These are phyloP conservation scores for Suhomyces choctaworum DNA, from an alignment of 1,139 yeast species.

Conservation along the genomic window DNA sequence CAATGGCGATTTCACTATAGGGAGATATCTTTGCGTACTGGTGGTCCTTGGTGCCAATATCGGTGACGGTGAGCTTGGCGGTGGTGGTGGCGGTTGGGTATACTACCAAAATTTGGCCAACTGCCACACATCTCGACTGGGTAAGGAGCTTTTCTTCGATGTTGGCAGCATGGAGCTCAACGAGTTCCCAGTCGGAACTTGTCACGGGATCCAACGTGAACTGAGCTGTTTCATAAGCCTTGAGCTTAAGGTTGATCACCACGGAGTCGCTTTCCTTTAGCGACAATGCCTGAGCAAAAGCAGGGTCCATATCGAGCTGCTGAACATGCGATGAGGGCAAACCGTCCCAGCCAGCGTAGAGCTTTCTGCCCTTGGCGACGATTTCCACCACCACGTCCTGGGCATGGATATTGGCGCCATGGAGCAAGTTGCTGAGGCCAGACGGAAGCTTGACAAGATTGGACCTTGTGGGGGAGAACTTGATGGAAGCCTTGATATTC, in stretches of 20 bases:
- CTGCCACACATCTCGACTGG: conserved; percentile 76
- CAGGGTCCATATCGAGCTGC: conserved; percentile 42
- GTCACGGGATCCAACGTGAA: conserved; percentile 78
- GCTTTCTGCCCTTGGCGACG: conserved; percentile 27
- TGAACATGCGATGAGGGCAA: conserved; percentile 39
- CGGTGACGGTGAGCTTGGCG: conserved; percentile 64
- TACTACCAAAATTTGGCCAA: conserved; percentile 63
- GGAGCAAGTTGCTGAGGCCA: conserved; percentile 47
- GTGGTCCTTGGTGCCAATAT: conserved; percentile 52
- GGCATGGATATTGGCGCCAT: conserved; percentile 54
- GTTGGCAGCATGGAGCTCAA: conserved; percentile 76
- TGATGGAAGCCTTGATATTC: conserved; percentile 33
- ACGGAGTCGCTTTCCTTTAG: conserved; percentile 47
- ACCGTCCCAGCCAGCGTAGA: conserved; percentile 86
- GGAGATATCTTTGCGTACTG: conserved; percentile 63
- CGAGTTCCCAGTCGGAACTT: conserved; percentile 86
- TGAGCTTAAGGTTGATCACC: conserved; percentile 42
- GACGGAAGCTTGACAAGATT: conserved; percentile 64
- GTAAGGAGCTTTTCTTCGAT: conserved; percentile 74
- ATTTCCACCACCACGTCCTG: conserved; percentile 63
- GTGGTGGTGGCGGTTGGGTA: conserved; percentile 67
- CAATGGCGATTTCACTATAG: conserved; percentile 77
- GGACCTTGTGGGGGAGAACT: conserved; percentile 42
- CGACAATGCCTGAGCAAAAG: conserved; percentile 48
- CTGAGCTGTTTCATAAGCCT: conserved; percentile 53